A percentile compares a stretch with the other conserved stretches of the same genome.
Evolutionary conservation across 1,284 basidiomycete genomes (phyloP).

Genomic region (Fomitopsis pinicola): DNA sequence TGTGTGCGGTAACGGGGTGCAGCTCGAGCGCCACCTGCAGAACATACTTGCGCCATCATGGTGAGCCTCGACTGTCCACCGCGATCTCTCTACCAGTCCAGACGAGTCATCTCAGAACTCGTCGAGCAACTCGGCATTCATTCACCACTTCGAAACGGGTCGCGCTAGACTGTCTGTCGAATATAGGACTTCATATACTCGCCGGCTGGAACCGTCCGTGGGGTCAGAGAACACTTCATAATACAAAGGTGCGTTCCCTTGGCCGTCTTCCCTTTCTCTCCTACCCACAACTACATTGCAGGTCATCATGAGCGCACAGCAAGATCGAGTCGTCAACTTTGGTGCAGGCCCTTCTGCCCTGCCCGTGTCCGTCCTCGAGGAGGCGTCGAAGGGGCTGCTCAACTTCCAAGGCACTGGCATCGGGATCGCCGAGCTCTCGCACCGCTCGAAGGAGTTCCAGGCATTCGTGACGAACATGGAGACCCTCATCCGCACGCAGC

Average conservation of each 20-base stretch:
- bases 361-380: conserved; percentile 76
- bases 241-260: neutral
- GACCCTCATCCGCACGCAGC: conserved; percentile 65
- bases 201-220: neutral
- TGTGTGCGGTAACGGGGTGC: neutral
- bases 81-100: neutral
- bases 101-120: neutral
- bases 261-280: neutral
- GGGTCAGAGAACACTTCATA: neutral
- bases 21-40: neutral
- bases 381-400: conserved; percentile 76
- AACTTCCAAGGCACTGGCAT: conserved; percentile 89
- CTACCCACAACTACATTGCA: neutral
- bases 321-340: conserved; percentile 72
- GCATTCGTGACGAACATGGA: conserved; percentile 68
- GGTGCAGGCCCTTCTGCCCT: conserved; percentile 90
- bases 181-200: neutral
- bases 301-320: conserved; percentile 32
- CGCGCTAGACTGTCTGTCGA: neutral
- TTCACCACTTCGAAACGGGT: neutral
- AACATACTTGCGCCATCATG: neutral
- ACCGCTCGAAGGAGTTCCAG: conserved; percentile 87
- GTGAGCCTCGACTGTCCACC: neutral
- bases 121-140: neutral
- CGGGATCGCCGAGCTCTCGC: conserved; percentile 90